A percentile compares a stretch with the other conserved stretches of the same genome.
Evolutionary conservation across 2,329 filamentous ascomycete genomes (phyloP).

Genomic region (Colletotrichum sp.): DNA sequence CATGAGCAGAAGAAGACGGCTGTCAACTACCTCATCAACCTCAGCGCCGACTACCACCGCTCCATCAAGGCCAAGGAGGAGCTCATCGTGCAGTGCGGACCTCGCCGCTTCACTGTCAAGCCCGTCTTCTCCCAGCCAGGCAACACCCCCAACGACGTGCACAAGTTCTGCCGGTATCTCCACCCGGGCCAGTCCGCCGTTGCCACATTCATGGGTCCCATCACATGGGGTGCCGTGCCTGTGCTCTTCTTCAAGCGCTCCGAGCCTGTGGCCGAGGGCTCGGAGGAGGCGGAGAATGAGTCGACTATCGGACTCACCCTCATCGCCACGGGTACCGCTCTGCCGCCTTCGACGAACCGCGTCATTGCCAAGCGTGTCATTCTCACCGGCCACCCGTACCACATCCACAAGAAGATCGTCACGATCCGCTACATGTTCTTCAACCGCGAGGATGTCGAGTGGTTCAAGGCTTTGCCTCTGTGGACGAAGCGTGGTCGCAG

Average conservation of each 20-base stretch:
- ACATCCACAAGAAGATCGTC: conserved; percentile 97
- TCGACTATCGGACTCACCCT: conserved; percentile 66
- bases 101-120: conserved; percentile 85
- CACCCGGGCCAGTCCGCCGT: conserved; percentile 91
- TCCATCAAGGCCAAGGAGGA: conserved; percentile 93
- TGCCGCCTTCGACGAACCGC: conserved; percentile 76
- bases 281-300: conserved; percentile 44
- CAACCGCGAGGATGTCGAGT: conserved; percentile 90
- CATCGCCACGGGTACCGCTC: conserved; percentile 84
- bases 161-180: conserved; percentile 93
- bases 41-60: conserved; percentile 76
- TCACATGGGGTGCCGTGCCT: conserved; percentile 93
- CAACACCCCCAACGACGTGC: conserved; percentile 92
- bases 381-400: conserved; percentile 94
- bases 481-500: conserved; percentile 91
- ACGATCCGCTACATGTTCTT: conserved; percentile 99
- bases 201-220: conserved; percentile 86
- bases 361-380: conserved; percentile 94
- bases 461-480: conserved; percentile 95
- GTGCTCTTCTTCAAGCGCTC: conserved; percentile 82
- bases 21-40: conserved; percentile 87
- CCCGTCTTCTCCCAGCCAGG: conserved; percentile 90
- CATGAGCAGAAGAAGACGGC: conserved; percentile 95
- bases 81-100: conserved; percentile 88
- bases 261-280: conserved; percentile 39